Base-by-base conservation (phyloP, 169 alveolate genomes). In the Cryptosporidium meleagridis region DNA sequence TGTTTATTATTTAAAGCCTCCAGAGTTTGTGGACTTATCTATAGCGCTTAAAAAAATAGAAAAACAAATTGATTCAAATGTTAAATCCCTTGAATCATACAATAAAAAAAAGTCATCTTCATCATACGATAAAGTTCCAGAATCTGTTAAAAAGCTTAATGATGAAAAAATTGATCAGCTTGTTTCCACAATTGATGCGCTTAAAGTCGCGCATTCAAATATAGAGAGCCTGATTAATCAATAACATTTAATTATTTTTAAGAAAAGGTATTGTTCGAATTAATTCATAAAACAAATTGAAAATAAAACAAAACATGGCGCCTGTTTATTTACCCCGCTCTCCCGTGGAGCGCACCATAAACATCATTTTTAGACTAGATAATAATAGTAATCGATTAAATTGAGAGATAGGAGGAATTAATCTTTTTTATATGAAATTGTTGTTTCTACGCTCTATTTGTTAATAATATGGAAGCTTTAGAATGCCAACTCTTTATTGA, bases 111-210 rank as follows among this genome's bases (percentile, higher is more conserved):
- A 80, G 52, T 41, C 65, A 8, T 80, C 75, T 14, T 45, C 75
- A 21, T 41, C 89, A 21, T 80, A 80, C 33, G 89, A 86, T 44
- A 95, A 94, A 92, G 97, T 95, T 61, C 97, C 97, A 26, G 95
- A 92, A 41, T 87, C 85, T 84, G 94, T 95, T 21, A 85, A 94
- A 39, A 92, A 61, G 87, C 91, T 94, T 71, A 94, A 95, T 84
- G 91, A 93, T 35, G 93, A 93, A 44, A 95, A 95, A 80, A 85
- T 95, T 7, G 92, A 93, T 61, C 94, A 94, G 68, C 92, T 95
- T 45, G 31, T 39, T 3, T 37, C 80, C 21, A 80, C 80, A 1
- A 80, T 80, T 29, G 75, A 59, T 9, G 37, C 69, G 0, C 89
- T 80, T 39, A 59, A 23, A 58, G 39, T 80, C 2, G 89, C 89